Evolutionary conservation across 306 rosid species (phyloP).

Genomic region (Acacia confusa): DNA sequence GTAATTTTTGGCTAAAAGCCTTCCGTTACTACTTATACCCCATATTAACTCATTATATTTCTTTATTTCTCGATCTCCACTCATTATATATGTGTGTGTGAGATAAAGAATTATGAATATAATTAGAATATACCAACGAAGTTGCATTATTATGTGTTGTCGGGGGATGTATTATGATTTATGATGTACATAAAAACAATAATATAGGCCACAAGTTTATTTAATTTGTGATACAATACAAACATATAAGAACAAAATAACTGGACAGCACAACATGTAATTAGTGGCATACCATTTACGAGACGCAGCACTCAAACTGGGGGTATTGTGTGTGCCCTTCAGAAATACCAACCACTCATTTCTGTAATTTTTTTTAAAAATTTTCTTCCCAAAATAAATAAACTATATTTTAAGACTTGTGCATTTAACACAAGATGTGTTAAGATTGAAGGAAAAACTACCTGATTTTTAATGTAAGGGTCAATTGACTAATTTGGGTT

Average conservation of each 20-base stretch:
- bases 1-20: neutral
- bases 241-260: neutral
- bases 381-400: neutral
- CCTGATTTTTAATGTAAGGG: too few species aligned
- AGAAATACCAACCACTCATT: neutral
- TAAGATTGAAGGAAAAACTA: too few species aligned
- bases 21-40: neutral
- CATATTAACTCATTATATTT: neutral
- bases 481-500: too few species aligned
- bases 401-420: neutral
- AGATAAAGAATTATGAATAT: neutral
- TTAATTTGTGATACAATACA: neutral
- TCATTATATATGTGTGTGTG: too few species aligned
- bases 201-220: neutral
- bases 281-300: neutral
- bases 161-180: neutral
- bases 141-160: neutral
- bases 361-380: neutral
- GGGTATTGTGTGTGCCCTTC: neutral
- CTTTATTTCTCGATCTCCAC: neutral
- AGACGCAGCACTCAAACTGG: neutral
- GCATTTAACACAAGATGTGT: neutral
- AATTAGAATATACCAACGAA: neutral
- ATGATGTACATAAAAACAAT: neutral
- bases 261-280: neutral